Conservation (phyloP, 768 basidiomycete species). For the Paxillus involutus region DNA sequence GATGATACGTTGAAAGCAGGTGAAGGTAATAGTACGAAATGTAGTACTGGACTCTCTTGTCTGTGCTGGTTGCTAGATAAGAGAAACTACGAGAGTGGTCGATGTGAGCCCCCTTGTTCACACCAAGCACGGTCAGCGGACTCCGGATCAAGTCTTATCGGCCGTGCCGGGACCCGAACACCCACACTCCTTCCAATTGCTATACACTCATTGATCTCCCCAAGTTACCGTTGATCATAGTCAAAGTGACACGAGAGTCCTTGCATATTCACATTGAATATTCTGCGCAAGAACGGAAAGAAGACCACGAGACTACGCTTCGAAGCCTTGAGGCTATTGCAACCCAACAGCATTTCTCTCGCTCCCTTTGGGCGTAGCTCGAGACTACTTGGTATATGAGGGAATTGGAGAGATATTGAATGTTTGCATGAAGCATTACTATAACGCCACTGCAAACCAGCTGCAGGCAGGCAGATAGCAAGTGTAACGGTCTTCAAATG, state of each 20-base stretch:
- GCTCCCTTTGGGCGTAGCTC: background rate
- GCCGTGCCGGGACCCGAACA: no score
- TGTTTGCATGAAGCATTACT: background rate
- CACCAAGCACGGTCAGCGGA: no score
- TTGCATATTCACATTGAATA: no score
- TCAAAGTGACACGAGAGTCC: no score
- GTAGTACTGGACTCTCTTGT: background rate
- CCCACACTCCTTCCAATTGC: no score
- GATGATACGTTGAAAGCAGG: background rate
- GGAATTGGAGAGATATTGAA: background rate
- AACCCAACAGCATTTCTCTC: background rate
- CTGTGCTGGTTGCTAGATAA: slow-evolving; percentile 1
- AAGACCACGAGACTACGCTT: background rate
- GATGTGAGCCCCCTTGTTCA: no score
- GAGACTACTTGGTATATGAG: background rate
- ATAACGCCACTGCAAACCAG: background rate
- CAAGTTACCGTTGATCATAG: no score
- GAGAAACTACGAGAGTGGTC: background rate
- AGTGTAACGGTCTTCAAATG: background rate
- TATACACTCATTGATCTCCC: no score
- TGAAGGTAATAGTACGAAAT: no score
- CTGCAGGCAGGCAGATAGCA: background rate
- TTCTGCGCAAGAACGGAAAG: no score
- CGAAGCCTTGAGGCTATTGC: background rate
- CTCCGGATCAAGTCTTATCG: no score